Evolutionary conservation across 257 asterid genomes (phyloP), one percentile per base, ranked within the genome.

Genomic region (Ehretia macrophylla): DNA sequence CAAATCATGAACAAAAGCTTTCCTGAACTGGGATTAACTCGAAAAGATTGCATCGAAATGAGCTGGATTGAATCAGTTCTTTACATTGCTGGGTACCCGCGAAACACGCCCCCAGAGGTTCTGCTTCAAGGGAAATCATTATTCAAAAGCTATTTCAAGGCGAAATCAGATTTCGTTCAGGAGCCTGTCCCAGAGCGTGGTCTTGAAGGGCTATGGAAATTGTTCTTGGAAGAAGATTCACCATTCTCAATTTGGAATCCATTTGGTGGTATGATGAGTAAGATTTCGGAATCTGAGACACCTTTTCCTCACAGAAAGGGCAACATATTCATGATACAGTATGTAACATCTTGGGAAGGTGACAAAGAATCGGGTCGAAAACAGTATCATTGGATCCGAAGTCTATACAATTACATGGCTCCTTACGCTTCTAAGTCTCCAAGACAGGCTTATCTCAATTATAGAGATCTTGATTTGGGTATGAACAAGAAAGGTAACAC

Each of bases 301-400:
- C 68, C 86, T 17, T 80, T 62, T 48, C 83, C 85, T 1, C 81
- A 80, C 39, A 74, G 83, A 55, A 65, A 55, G 56, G 83, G 79
- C 18, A 80, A 68, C 18, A 5, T 80, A 23, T 76, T 58, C 56
- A 69, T 70, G 54, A 80, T 77, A 35, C 79, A 77, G 55, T 69
- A 73, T 27, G 44, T 65, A 49, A 78, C 32, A 1, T 71, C 52
- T 55, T 74, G 83, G 79, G 58, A 48, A 20, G 21, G 64, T 35
- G 51, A 68, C 11, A 66, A 57, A 5, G 61, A 79, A 12, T 21
- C 49, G 11, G 47, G 32, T 62, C 51, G 8, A 45, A 70, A 32
- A 39, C 58, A 70, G 32, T 48, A 72, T 35, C 52, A 59, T 62
- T 79, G 85, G 85, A 62, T 73, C 5, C 76, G 74, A 32, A 68